Base-by-base conservation (phyloP, 1,284 basidiomycete genomes). In the Thecaphora thlaspeos region DNA sequence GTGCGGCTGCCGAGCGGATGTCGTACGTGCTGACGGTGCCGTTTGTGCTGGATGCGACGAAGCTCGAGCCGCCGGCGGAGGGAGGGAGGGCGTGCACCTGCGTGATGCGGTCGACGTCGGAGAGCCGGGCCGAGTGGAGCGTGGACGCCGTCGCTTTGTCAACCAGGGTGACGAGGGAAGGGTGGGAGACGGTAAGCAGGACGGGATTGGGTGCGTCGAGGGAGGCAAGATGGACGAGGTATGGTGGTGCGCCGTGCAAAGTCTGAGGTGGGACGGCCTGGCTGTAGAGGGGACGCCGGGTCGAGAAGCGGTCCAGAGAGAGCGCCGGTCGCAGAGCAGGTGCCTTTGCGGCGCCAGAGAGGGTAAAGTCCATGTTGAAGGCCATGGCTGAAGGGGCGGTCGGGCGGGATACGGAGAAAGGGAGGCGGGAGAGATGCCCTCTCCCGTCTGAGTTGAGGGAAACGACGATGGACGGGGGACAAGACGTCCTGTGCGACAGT, bases 21-120 rank as follows among this genome's bases (percentile, higher is more conserved):
- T 71, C 69, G 63, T 62, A 71, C 4, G 60, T 54, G 4, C 55
- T 51, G 1, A 66, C 47, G 2, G 49, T 62, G 17, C 69, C 67
- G 34, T 60, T 51, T 8, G 50, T 51, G 19, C 60, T 51, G 43
- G 51, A 45, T 1, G 49, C 48, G 28, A 69, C 48, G 41, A 54
- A 58, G 44, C 46, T 28, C 19, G 60, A 62, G n/a, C 51, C 42
- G 15, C 51, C 5, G 15, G 18, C 5, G 22, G 9, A 2, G 15
- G 43, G 23, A 17, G 37, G 22, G 18, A 69, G 44, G 11, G 52
- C 44, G 19, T 58, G 48, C 0, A 68, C 45, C 15, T 59, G 53
- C 0, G 62, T 71, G 38, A 71, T 53, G n/a, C 54, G 36, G 15
- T 64, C 54, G 19, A 52, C 50, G 9, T 48, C 51, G 32, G 55